Conservation (phyloP, 805 yeast species). For the Candida oleophila region DNA sequence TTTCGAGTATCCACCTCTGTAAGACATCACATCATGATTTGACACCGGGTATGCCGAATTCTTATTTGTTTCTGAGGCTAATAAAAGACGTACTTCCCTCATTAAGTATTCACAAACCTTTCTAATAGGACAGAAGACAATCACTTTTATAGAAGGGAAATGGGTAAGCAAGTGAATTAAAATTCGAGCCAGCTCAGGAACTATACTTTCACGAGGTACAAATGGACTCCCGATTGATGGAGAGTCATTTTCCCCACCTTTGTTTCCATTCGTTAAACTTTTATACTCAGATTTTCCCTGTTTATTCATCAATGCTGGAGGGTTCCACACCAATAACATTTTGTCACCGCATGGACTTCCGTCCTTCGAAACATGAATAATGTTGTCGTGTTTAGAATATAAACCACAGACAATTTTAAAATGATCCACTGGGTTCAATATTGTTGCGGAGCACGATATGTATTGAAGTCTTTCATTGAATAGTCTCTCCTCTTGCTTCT, state of each 20-base stretch:
- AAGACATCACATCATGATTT: constrained; percentile 75
- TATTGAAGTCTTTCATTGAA: constrained; percentile 44
- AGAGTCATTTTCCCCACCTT: not conserved
- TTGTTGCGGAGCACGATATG: constrained; percentile 93
- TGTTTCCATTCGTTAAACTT: not conserved
- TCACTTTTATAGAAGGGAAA: constrained; percentile 63
- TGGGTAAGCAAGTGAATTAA: constrained; percentile 62
- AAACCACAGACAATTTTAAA: constrained; percentile 76
- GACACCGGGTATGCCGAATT: constrained; percentile 8
- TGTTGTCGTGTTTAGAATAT: constrained; percentile 30
- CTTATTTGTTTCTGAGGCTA: constrained; percentile 21
- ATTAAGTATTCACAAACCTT: constrained; percentile 82
- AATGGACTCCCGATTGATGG: not conserved
- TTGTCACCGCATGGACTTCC: constrained; percentile 88
- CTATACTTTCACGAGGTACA: constrained; percentile 59
- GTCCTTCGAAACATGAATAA: constrained; percentile 65
- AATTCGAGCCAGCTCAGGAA: constrained; percentile 73
- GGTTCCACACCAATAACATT: constrained; percentile 78
- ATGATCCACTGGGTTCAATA: constrained; percentile 69
- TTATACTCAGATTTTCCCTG: constrained; percentile 40
- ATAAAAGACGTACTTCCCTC: constrained; percentile 63
- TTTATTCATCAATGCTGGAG: constrained; percentile 62
- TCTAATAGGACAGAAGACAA: constrained; percentile 87
- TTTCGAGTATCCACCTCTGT: constrained; percentile 92
- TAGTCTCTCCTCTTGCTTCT: not conserved